phyloP scores from a whole-genome alignment of 2,329 filamentous ascomycete genomes.

The Pseudogymnoascus sp. region DNA sequence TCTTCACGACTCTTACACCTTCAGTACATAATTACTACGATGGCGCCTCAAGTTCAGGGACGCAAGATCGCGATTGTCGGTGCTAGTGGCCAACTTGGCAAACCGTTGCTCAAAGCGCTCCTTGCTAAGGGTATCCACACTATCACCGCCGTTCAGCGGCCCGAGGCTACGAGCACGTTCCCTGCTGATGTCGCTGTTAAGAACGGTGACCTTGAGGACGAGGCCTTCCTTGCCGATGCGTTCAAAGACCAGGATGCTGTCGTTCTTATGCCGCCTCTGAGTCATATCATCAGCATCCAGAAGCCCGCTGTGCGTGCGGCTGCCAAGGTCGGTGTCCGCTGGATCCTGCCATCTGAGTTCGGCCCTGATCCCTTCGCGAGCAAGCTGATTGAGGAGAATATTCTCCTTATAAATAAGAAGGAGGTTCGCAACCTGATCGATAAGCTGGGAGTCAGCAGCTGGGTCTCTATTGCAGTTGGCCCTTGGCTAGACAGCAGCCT shows the following conservation, averaged over 20 bases:
- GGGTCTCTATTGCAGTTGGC: conserved; percentile 34
- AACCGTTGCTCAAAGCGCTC: background rate
- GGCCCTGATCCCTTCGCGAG: conserved; percentile 28
- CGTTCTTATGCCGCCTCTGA: conserved; percentile 23
- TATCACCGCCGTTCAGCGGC: conserved; percentile 41
- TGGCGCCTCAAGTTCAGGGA: conserved; percentile 3
- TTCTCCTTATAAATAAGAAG: conserved; percentile 7
- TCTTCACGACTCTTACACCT: background rate
- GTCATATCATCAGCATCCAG: conserved; percentile 31
- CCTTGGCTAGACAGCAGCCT: conserved; percentile 48
- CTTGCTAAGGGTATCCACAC: conserved; percentile 33
- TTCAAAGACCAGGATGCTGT: conserved; percentile 35
- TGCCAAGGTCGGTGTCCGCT: conserved; percentile 41
- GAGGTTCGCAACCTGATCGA: conserved; percentile 31
- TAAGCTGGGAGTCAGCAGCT: conserved; percentile 30
- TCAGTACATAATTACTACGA: background rate
- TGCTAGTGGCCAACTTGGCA: conserved; percentile 8
- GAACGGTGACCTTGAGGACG: conserved; percentile 41
- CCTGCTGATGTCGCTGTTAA: conserved; percentile 33
- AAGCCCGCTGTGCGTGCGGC: conserved; percentile 41
- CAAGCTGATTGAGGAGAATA: conserved; percentile 29
- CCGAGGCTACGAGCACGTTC: conserved; percentile 33
- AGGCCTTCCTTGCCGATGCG: conserved; percentile 30
- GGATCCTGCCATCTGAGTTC: conserved; percentile 44
- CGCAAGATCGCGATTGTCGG: conserved; percentile 9